Evolutionary conservation across 352 stramenopile genomes (phyloP), one percentile per base, ranked within the genome.

Genomic region (Phytophthora vignae): DNA sequence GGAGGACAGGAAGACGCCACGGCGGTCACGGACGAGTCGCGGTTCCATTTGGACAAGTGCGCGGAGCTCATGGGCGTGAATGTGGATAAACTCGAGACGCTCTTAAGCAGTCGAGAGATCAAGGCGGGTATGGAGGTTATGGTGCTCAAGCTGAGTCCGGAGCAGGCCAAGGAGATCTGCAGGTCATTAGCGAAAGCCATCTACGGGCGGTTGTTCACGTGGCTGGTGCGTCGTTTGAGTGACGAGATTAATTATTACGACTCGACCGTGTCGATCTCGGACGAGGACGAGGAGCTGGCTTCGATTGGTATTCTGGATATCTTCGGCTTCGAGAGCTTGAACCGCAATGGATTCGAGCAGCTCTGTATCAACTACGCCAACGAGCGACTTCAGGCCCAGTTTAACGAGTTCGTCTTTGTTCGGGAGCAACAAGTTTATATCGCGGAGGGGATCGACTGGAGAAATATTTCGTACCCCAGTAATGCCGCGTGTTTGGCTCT

Each of bases 121-220:
- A 96, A 97, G 54, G 97, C 97, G 9, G 81, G 95, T 2, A 89
- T 93, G 33, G 97, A 99, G 59, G 74, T 90, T 25, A 87, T 98
- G 68, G 89, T 90, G 21, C 77, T 97, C 12, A 84, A 91, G 53
- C 78, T 91, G 55, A 93, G 77, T 33, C 72, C 83, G 0, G 83
- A 82, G 15, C 90, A 95, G 62, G 85, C 77, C 55, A 93, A 91
- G 31, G 97, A 99, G 62, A 95, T 95, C 8, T 90, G 92, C 31
- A 91, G 98, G 63, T 98, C 97, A 0, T 82, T 99, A 1, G 95
- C 97, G 12, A 99, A 99, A 73, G 91, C 96, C 11, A 96, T 98
- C 10, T 99, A 99, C 71, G 94, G 91, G 7, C 89, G 92, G 2
- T 79, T 99, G 1, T 99, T 99, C 79, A 90, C 93, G 31, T 99